Evolutionary conservation across 176 grass and related monocot species (phyloP), one percentile per base, ranked within the genome.

Genomic region (Pontederia paniculata): DNA sequence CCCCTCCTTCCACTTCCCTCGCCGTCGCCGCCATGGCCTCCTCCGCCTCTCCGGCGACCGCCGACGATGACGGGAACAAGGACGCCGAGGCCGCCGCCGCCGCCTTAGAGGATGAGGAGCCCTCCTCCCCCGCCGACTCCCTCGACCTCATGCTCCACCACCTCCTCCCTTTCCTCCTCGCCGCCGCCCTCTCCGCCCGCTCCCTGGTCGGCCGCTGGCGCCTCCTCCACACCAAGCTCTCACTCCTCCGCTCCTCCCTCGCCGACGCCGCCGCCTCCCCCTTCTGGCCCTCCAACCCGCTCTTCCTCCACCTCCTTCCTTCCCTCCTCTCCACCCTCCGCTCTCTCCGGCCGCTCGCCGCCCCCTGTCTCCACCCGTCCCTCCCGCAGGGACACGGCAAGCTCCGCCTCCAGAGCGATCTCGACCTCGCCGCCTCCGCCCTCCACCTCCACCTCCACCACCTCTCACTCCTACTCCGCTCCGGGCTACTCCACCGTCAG

Each of bases 331-430:
- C 83, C 16, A 58, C 58, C n/a, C 88, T 94, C 47, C 70, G 78
- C 44, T 71, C 55, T 62, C 80, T 94, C 44, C 74, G 54, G 48
- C 62, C 57, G 6, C 80, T 94, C 17, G 83, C 74, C 51, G 52
- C 62, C 16, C 80, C 77, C 53, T 88, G 83, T 67, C 80, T 78
- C 62, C 80, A 94, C 70, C 66, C 83, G 1, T 64, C 80, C 5
- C 83, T 94, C 44, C 88, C 88, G 0, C 25, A 31, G 25, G 25
- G 25, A 12, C 48, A 63, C n/a, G 83, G 88, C 0, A 82, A 82
- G 21, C 88, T 94, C 18, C 73, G 71, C 43, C 70, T 94, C 25
- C 88, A 94, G 70, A 84, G 76, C 71, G 88, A 94, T 75, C 74
- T 94, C 19, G 88, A 88, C 80, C 80, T 94, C 44, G 71, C 70